phyloP scores from a whole-genome alignment of 192 early-diverging fungal genomes.

The Globomyces pollinis-pini region DNA sequence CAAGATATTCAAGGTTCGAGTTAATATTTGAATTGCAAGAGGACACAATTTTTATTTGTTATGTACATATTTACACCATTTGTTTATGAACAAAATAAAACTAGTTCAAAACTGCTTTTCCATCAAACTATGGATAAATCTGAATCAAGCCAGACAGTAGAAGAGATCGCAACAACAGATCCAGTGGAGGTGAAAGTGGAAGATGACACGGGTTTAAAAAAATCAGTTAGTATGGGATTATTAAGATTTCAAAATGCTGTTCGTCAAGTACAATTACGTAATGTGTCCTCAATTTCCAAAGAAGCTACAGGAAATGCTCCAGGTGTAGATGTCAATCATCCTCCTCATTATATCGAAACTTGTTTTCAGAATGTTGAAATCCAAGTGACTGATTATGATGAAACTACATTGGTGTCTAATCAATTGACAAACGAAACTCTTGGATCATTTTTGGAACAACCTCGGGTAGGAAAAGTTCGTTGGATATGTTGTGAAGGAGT shows the following conservation, averaged over 20 bases:
- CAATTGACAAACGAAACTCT: background rate
- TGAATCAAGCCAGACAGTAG: too few relatives aligned
- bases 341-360: background rate
- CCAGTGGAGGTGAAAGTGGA: too few relatives aligned
- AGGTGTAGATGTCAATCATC: background rate
- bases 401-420: background rate
- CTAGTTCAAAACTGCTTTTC: too few relatives aligned
- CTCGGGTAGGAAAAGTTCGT: background rate
- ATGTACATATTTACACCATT: too few relatives aligned
- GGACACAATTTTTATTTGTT: too few relatives aligned
- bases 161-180: too few relatives aligned
- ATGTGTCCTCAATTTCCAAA: background rate
- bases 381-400: background rate
- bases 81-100: too few relatives aligned
- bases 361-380: background rate
- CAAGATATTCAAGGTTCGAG: too few relatives aligned
- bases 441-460: background rate
- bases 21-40: too few relatives aligned
- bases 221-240: too few relatives aligned
- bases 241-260: background rate
- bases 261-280: background rate
- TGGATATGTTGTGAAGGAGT: background rate
- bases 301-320: background rate
- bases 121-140: too few relatives aligned
- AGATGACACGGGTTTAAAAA: too few relatives aligned